phyloP scores from a whole-genome alignment of 2,329 filamentous ascomycete species.

The Fusarium globosum region DNA sequence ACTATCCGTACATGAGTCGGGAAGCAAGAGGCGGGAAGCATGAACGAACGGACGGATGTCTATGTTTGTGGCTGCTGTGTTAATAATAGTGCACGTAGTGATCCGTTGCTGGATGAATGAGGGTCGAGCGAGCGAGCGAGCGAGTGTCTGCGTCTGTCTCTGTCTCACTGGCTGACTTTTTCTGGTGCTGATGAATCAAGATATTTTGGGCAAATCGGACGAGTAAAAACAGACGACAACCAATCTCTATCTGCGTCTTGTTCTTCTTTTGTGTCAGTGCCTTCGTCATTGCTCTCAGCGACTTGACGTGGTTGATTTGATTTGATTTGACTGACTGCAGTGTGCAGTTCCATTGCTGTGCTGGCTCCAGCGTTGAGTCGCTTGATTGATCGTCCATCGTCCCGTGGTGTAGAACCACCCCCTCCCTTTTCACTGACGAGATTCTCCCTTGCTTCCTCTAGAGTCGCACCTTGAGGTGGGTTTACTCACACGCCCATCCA shows the following conservation, averaged over 20 bases:
- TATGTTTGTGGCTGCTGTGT: slow-evolving; percentile 28
- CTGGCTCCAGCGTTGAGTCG: slow-evolving; percentile 40
- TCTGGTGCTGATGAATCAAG: slow-evolving; percentile 31
- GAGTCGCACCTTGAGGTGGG: slow-evolving; percentile 29
- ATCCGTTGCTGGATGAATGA: slow-evolving; percentile 35
- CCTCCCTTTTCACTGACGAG: background rate
- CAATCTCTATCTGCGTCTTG: slow-evolving; percentile 25
- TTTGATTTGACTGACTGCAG: slow-evolving; percentile 13
- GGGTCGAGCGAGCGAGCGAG: background rate
- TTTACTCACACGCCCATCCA: slow-evolving; percentile 33
- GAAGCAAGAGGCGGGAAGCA: background rate
- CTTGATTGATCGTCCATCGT: slow-evolving; percentile 36
- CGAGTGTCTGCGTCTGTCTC: background rate
- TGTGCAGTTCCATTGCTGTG: slow-evolving; percentile 37
- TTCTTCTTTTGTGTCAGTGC: slow-evolving; percentile 36
- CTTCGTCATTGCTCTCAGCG: slow-evolving; percentile 35
- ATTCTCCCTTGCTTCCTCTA: slow-evolving; percentile 30
- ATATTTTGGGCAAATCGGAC: slow-evolving; percentile 9
- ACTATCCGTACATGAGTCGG: background rate
- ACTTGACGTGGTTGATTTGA: slow-evolving; percentile 36
- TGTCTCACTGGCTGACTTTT: slow-evolving; percentile 6
- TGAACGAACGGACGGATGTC: slow-evolving; percentile 2
- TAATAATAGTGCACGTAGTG: slow-evolving; percentile 3
- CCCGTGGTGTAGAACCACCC: slow-evolving; percentile 30
- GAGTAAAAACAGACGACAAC: slow-evolving; percentile 16